Base-by-base conservation (phyloP, 2,329 filamentous ascomycete genomes). In the Monosporascus sp. region DNA sequence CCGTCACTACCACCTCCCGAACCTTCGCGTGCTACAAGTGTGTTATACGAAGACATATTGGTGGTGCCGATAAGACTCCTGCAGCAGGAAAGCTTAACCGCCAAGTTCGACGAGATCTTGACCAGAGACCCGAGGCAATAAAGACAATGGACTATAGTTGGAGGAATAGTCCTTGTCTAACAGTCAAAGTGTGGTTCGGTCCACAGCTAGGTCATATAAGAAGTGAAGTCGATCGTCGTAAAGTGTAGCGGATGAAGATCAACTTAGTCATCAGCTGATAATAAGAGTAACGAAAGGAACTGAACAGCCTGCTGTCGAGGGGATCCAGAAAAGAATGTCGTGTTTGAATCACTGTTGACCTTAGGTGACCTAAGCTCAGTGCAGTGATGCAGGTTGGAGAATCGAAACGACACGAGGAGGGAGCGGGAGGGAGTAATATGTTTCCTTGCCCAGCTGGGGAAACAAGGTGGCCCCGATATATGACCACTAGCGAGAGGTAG, bases 301-400 rank as follows among this genome's bases (percentile, higher is more conserved):
- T 46, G 16, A 57, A 63, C 59, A 64, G 61, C 63, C 61, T 59
- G 61, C 63, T 62, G 61, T 57, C 54, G 38, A 49, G 24, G 48
- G 43, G 49, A 40, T n/a, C 19, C 20, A 7, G 9, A 20, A 38
- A 51, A 47, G 49, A 19, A 45, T 20, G 41, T 38, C 49, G 26
- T 47, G 37, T 31, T 46, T 37, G 52, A 52, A 51, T 47, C 49
- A 51, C 51, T 54, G 50, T 48, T 34, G 40, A 53, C 31, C 31
- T 34, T 34, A 50, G 40, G 37, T 50, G 45, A 31, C 19, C 48
- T 46, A 53, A 55, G 26, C 26, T n/a, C 43, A 46, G 43, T 31
- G 7, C 24, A 46, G 22, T 19, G 24, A 14, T 46, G 24, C 22
- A 46, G 22, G 24, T 14, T 8, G 5, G 24, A 46, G 43, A 46